Percentiles rank a stretch among this genome's conserved stretches.
Conservation (phyloP, 805 yeast genomes). For the Wickerhamomyces pijperi region DNA sequence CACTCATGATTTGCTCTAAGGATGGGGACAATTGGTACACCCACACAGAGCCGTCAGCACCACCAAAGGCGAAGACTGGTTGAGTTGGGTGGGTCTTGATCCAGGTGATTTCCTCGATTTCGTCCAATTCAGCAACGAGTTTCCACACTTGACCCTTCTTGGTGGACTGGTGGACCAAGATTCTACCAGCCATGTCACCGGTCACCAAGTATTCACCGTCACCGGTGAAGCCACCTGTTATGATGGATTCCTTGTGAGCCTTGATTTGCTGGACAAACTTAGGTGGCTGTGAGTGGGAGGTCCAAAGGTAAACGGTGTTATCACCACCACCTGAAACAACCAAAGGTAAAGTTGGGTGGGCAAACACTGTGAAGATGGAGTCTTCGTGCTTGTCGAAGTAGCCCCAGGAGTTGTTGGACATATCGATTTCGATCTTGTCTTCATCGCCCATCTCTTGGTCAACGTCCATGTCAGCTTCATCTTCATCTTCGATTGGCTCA, state of each 20-base stretch:
- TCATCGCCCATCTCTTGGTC: conserved; percentile 28
- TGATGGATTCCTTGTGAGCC: conserved; percentile 84
- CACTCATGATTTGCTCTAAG: conserved; percentile 63
- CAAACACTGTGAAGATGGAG: conserved; percentile 70
- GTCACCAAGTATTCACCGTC: conserved; percentile 78
- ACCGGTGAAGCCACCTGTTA: conserved; percentile 69
- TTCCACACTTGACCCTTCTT: conserved; percentile 83
- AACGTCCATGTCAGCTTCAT: conserved; percentile 26
- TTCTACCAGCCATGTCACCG: conserved; percentile 91
- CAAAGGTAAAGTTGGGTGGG: conserved; percentile 77
- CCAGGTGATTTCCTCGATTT: conserved; percentile 87
- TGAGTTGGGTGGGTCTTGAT: conserved; percentile 68
- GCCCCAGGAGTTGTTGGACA: conserved; percentile 80
- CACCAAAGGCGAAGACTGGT: conserved; percentile 84
- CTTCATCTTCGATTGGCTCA: conserved; percentile 22
- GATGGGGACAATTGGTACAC: conserved; percentile 61
- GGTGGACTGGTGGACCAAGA: conserved; percentile 58
- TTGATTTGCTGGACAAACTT: conserved; percentile 62
- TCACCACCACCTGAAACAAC: conserved; percentile 96
- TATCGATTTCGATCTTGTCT: conserved; percentile 60
- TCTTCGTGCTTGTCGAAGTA: conserved; percentile 88
- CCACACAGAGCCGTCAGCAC: conserved; percentile 90
- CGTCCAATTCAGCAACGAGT: conserved; percentile 58
- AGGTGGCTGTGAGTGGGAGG: conserved; percentile 80
- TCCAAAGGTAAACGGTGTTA: conserved; percentile 82